Percentiles rank a stretch among this genome's conserved stretches.
These are phyloP conservation scores for Paraleonurus japonicus DNA, from an alignment of 257 asterid genomes.

Conservation along the genomic window DNA sequence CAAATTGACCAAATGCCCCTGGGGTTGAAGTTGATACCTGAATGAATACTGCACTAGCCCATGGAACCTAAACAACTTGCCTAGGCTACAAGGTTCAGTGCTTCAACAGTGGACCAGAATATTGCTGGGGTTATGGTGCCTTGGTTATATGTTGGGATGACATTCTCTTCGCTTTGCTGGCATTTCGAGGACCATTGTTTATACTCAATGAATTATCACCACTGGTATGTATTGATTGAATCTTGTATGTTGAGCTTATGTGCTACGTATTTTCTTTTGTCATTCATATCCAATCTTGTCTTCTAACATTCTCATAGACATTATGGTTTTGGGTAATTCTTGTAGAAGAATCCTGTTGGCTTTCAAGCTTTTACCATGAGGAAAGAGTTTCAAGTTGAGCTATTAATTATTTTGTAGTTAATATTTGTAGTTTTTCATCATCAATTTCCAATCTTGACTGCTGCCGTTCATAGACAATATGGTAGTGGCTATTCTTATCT, in stretches of 20 bases:
- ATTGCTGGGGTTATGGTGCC: slow-evolving; percentile 99
- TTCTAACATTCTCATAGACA: not conserved
- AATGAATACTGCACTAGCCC: slow-evolving; percentile 77
- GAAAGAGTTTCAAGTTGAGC: slow-evolving; percentile 4
- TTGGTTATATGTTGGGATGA: slow-evolving; percentile 93
- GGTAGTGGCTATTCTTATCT: no score
- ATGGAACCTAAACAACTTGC: slow-evolving; percentile 95
- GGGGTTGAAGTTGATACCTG: slow-evolving; percentile 60
- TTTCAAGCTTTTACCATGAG: not conserved
- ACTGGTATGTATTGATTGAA: slow-evolving; percentile 60
- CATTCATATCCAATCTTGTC: slow-evolving; percentile 3
- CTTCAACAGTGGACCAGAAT: slow-evolving; percentile 82
- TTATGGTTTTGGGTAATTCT: not conserved
- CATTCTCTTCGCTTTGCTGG: slow-evolving; percentile 96
- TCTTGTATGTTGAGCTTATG: slow-evolving; percentile 21
- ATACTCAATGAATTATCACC: slow-evolving; percentile 95
- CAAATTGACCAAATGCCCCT: slow-evolving; percentile 45
- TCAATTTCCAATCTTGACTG: no score
- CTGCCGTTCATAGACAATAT: no score
- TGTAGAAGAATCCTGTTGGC: not conserved
- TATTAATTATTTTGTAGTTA: not conserved
- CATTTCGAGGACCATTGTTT: slow-evolving; percentile 98
- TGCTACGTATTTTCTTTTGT: slow-evolving; percentile 4
- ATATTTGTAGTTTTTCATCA: no score
- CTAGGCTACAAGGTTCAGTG: slow-evolving; percentile 87